A percentile compares a stretch with the other conserved stretches of the same genome.
Evolutionary conservation across 148 eudicot species (phyloP).

Genomic region (Hydrangea macrophylla): DNA sequence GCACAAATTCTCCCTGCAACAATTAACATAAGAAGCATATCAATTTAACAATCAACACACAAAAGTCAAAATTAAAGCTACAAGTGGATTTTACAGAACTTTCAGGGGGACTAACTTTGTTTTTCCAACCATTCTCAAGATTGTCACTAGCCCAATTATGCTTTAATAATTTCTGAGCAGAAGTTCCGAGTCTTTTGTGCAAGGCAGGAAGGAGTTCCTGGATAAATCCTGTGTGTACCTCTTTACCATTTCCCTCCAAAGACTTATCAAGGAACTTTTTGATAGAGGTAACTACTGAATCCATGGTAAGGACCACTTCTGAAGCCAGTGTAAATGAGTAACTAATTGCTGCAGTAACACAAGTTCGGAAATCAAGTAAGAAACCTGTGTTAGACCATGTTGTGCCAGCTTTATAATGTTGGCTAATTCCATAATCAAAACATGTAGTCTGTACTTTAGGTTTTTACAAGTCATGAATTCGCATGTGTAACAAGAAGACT

Average conservation of each 20-base stretch:
- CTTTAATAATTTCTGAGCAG: constrained; percentile 46
- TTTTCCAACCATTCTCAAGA: constrained; percentile 36
- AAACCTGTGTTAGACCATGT: too few relatives aligned
- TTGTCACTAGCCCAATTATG: constrained; percentile 32
- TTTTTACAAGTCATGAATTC: too few relatives aligned
- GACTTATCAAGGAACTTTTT: constrained; percentile 22
- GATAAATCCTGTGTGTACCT: constrained; percentile 11
- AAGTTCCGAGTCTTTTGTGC: constrained; percentile 35
- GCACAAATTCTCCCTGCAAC: constrained; percentile 47
- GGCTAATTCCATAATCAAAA: too few relatives aligned
- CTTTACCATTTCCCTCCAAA: constrained; percentile 30
- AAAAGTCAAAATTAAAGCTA: constrained; percentile 1
- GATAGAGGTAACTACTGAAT: constrained; percentile 34
- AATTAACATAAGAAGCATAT: constrained; percentile 5
- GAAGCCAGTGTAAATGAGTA: constrained; percentile 52
- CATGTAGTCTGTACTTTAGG: too few relatives aligned
- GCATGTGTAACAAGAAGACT: too few relatives aligned
- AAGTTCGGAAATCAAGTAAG: not conserved
- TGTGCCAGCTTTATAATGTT: too few relatives aligned
- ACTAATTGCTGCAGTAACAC: constrained; percentile 36
- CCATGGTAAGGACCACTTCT: constrained; percentile 45
- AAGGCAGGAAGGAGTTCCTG: constrained; percentile 35
- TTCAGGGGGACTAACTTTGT: constrained; percentile 30
- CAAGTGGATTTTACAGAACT: not conserved
- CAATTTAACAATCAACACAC: not conserved